Conservation (phyloP, 257 asterid genomes). For the Voacanga thouarsii region DNA sequence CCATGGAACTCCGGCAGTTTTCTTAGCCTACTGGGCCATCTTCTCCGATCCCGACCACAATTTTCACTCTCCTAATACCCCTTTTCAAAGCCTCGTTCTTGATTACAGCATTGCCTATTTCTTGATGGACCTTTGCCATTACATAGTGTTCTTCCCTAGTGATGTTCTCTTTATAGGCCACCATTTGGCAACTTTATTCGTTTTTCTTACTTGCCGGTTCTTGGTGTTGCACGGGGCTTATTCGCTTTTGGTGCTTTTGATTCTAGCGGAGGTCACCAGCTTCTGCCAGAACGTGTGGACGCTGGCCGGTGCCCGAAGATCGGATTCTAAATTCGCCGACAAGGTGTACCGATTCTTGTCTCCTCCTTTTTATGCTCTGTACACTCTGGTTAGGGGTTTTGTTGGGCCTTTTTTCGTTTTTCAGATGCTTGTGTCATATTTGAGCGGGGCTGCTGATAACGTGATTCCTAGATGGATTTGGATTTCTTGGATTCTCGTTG, state of each 20-base stretch:
- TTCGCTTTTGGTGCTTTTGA: slow-evolving; percentile 64
- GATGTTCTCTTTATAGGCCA: slow-evolving; percentile 86
- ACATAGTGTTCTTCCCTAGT: slow-evolving; percentile 56
- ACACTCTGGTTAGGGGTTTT: slow-evolving; percentile 72
- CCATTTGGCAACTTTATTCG: slow-evolving; percentile 82
- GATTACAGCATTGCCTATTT: slow-evolving; percentile 91
- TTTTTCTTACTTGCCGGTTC: slow-evolving; percentile 80
- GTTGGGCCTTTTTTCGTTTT: slow-evolving; percentile 72
- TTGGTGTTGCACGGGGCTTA: slow-evolving; percentile 69
- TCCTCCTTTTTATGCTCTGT: slow-evolving; percentile 78
- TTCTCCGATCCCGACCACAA: slow-evolving; percentile 47
- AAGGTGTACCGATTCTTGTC: slow-evolving; percentile 52
- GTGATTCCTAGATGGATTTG: slow-evolving; percentile 85
- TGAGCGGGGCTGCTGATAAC: slow-evolving; percentile 55
- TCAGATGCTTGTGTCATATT: slow-evolving; percentile 54
- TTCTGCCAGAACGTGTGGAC: slow-evolving; percentile 92
- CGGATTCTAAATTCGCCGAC: slow-evolving; percentile 61
- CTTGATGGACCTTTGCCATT: slow-evolving; percentile 81
- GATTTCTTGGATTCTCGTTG: slow-evolving; percentile 78
- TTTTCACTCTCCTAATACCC: slow-evolving; percentile 66
- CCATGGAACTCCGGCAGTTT: slow-evolving; percentile 93
- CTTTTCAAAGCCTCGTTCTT: slow-evolving; percentile 57
- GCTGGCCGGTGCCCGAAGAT: slow-evolving; percentile 57
- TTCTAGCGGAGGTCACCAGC: slow-evolving; percentile 88
- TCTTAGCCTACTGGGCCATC: slow-evolving; percentile 54